Evolutionary conservation across 1,284 basidiomycete species (phyloP).

Genomic region (Bjerkandera adusta): DNA sequence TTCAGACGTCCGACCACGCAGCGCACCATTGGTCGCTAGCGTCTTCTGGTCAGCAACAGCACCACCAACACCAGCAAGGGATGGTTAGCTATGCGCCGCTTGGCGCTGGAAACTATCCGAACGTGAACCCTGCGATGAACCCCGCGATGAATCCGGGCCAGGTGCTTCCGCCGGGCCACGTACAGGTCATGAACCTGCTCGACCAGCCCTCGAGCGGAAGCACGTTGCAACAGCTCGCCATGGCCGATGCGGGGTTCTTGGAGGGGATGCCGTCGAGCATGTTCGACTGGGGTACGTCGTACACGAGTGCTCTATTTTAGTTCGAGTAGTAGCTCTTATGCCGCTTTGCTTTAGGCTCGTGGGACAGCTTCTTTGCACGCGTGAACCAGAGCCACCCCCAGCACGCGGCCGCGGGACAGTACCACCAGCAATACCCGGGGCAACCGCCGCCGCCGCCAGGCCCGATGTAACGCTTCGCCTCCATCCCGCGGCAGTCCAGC

Average conservation of each 20-base stretch:
- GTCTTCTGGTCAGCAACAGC: not conserved
- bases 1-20: not conserved
- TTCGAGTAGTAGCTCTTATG: not conserved
- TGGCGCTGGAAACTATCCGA: slow-evolving; percentile 32
- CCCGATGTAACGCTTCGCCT: slow-evolving; percentile 1
- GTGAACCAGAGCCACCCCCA: slow-evolving; percentile 22
- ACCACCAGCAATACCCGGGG: slow-evolving; percentile 9
- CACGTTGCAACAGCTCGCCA: slow-evolving; percentile 58
- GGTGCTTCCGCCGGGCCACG: slow-evolving; percentile 41
- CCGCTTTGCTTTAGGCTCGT: slow-evolving; percentile 51
- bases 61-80: not conserved
- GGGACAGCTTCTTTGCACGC: slow-evolving; percentile 71
- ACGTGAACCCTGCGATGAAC: slow-evolving; percentile 61
- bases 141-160: slow-evolving; percentile 19
- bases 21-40: not conserved
- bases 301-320: too few relatives aligned
- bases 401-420: slow-evolving; percentile 2
- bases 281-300: slow-evolving; percentile 80
- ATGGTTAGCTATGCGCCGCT: slow-evolving; percentile 60
- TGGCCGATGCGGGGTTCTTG: slow-evolving; percentile 71
- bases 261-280: slow-evolving; percentile 82
- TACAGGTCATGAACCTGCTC: slow-evolving; percentile 67
- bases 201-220: slow-evolving; percentile 35
- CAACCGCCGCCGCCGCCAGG: slow-evolving; percentile 3
- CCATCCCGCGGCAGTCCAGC: not conserved